Percentiles rank a stretch among this genome's conserved stretches.
phyloP scores from a whole-genome alignment of 257 asterid genomes.

The Scutellaria galericulata region DNA sequence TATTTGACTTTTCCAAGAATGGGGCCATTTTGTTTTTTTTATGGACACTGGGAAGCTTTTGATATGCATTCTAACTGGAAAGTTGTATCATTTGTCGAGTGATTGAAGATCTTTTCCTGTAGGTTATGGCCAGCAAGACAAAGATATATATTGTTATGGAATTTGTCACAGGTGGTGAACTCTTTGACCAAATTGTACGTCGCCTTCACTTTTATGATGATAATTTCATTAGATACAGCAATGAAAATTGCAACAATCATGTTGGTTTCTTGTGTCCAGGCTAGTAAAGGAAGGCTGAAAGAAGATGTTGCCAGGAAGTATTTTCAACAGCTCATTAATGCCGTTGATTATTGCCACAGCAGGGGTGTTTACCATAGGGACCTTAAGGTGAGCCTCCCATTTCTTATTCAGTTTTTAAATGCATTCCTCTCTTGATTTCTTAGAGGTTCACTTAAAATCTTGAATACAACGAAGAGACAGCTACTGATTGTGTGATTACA shows the following conservation, averaged over 20 bases:
- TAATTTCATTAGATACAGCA: slow-evolving; percentile 12
- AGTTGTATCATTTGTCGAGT: slow-evolving; percentile 18
- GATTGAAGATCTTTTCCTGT: slow-evolving; percentile 37
- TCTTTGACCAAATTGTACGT: slow-evolving; percentile 88
- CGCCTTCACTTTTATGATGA: not conserved
- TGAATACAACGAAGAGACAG: not conserved
- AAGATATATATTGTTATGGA: slow-evolving; percentile 93
- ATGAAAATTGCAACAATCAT: slow-evolving; percentile 1
- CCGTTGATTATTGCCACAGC: slow-evolving; percentile 96
- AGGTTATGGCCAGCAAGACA: slow-evolving; percentile 99
- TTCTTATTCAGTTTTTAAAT: not conserved
- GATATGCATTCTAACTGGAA: slow-evolving; percentile 22
- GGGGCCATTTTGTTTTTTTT: not conserved
- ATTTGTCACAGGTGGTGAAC: slow-evolving; percentile 97
- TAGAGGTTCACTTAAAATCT: not conserved
- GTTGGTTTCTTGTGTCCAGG: slow-evolving; percentile 51
- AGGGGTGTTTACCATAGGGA: slow-evolving; percentile 94
- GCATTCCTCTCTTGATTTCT: slow-evolving; percentile 6
- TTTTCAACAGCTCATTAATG: slow-evolving; percentile 93
- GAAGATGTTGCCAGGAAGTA: slow-evolving; percentile 96
- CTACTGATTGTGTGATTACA: slow-evolving; percentile 33
- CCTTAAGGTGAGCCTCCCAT: slow-evolving; percentile 61
- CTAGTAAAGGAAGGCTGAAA: slow-evolving; percentile 84
- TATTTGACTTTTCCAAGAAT: slow-evolving; percentile 1
- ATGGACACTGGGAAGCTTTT: slow-evolving; percentile 14